A percentile compares a stretch with the other conserved stretches of the same genome.
phyloP scores from a whole-genome alignment of 176 grass and related monocot species.

The Hsuehochloa calcarea region DNA sequence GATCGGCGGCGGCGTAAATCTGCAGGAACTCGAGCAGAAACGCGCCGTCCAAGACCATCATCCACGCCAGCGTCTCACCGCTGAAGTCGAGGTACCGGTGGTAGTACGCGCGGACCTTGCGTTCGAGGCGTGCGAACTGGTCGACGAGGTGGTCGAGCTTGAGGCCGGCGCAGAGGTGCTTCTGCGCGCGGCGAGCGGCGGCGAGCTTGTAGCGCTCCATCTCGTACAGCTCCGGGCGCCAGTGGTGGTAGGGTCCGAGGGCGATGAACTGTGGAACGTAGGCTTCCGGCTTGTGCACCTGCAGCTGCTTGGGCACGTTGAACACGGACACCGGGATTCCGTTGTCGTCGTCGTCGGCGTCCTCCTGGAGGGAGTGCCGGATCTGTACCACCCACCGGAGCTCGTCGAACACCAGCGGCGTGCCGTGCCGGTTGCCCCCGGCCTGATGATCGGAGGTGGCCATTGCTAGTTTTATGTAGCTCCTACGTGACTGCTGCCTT shows the following conservation, averaged over 20 bases:
- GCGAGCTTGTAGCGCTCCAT: conserved; percentile 92
- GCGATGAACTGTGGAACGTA: conserved; percentile 76
- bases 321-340: conserved; percentile 71
- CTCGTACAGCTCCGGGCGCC: conserved; percentile 75
- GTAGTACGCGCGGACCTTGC: conserved; percentile 69
- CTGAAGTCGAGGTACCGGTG: conserved; percentile 81
- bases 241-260: conserved; percentile 80
- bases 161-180: conserved; percentile 34
- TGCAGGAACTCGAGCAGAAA: conserved; percentile 89
- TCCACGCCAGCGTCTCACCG: conserved; percentile 82
- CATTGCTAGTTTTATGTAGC: conserved; percentile 2
- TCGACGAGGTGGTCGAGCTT: conserved; percentile 55
- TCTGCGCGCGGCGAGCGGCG: conserved; percentile 60
- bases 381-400: conserved; percentile 76
- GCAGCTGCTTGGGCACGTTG: conserved; percentile 70
- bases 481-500: not conserved
- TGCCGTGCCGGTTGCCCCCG: not conserved
- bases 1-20: conserved; percentile 33
- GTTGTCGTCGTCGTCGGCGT: conserved; percentile 46
- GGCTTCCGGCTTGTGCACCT: conserved; percentile 61
- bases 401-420: conserved; percentile 61
- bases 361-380: conserved; percentile 54
- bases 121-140: conserved; percentile 54
- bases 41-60: conserved; percentile 83
- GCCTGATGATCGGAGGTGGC: not conserved